Evolutionary conservation across 352 stramenopile genomes (phyloP).

Genomic region (Bremia lactucae): DNA sequence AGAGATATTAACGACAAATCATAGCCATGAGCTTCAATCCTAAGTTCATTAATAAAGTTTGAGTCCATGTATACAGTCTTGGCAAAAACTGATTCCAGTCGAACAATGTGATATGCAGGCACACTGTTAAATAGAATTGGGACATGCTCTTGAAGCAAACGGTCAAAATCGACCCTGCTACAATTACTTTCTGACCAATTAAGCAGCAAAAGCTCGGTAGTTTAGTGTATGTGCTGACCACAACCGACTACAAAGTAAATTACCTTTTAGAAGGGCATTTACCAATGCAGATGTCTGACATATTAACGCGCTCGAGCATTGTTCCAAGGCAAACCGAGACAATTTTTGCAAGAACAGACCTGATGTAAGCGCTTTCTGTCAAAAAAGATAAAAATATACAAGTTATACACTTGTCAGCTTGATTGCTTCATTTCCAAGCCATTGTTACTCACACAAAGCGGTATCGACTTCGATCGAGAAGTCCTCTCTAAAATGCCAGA

Average conservation of each 20-base stretch:
- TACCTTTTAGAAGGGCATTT: conserved; percentile 29
- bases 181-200: conserved; percentile 18
- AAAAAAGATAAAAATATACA: background rate
- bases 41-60: conserved; percentile 39
- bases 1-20: conserved; percentile 39
- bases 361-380: conserved; percentile 37
- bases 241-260: background rate
- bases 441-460: conserved; percentile 13
- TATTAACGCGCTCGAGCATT: conserved; percentile 16
- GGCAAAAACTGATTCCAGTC: conserved; percentile 30
- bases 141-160: conserved; percentile 23
- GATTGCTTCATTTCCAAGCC: background rate
- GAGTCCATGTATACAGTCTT: conserved; percentile 25
- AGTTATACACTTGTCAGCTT: background rate
- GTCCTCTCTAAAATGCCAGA: conserved; percentile 7
- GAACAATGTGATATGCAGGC: conserved; percentile 18
- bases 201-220: background rate
- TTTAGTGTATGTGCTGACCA: background rate
- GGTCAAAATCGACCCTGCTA: conserved; percentile 30
- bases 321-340: conserved; percentile 15
- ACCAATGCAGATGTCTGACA: conserved; percentile 24
- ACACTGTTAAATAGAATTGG: conserved; percentile 36
- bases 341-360: conserved; percentile 31
- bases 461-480: conserved; percentile 11
- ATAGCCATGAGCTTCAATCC: conserved; percentile 41